These are phyloP conservation scores for Parsonsia alboflavescens DNA, from an alignment of 257 asterid species.

Conservation along the genomic window DNA sequence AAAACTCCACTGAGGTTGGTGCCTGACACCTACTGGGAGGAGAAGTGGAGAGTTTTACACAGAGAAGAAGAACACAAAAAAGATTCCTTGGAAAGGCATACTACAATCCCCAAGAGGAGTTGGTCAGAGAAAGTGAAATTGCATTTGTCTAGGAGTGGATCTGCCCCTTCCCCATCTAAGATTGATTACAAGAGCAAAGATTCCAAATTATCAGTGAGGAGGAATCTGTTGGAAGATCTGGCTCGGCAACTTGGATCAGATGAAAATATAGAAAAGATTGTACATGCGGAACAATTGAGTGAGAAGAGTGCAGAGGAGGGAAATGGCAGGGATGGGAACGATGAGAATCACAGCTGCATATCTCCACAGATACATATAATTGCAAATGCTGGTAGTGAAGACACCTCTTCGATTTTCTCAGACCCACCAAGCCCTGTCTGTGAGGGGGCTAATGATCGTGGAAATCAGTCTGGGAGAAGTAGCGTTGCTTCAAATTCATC, in stretches of 20 bases:
- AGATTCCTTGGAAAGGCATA: slow-evolving; percentile 25
- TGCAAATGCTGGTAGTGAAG: slow-evolving; percentile 41
- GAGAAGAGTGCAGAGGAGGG: slow-evolving; percentile 27
- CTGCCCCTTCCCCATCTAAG: slow-evolving; percentile 53
- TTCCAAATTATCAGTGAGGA: slow-evolving; percentile 52
- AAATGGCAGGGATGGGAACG: slow-evolving; percentile 20
- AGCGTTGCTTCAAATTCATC: slow-evolving; percentile 58
- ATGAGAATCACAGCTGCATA: slow-evolving; percentile 26
- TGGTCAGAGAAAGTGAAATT: slow-evolving; percentile 65
- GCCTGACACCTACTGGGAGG: slow-evolving; percentile 89
- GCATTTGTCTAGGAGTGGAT: slow-evolving; percentile 55
- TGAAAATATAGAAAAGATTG: slow-evolving; percentile 30
- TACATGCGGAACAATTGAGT: slow-evolving; percentile 25
- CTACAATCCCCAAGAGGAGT: slow-evolving; percentile 38
- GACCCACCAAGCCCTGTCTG: slow-evolving; percentile 44
- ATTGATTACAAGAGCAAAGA: slow-evolving; percentile 28
- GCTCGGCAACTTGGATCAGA: slow-evolving; percentile 54
- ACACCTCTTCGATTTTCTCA: slow-evolving; percentile 38
- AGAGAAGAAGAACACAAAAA: slow-evolving; percentile 53
- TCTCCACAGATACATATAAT: slow-evolving; percentile 23
- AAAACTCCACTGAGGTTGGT: slow-evolving; percentile 46
- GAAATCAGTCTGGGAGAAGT: slow-evolving; percentile 43
- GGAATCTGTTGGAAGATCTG: slow-evolving; percentile 66
- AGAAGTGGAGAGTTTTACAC: slow-evolving; percentile 79
- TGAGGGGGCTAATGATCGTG: slow-evolving; percentile 32